These are phyloP conservation scores for Blastocystis sp. DNA, from an alignment of 352 stramenopile genomes.

Conservation along the genomic window DNA sequence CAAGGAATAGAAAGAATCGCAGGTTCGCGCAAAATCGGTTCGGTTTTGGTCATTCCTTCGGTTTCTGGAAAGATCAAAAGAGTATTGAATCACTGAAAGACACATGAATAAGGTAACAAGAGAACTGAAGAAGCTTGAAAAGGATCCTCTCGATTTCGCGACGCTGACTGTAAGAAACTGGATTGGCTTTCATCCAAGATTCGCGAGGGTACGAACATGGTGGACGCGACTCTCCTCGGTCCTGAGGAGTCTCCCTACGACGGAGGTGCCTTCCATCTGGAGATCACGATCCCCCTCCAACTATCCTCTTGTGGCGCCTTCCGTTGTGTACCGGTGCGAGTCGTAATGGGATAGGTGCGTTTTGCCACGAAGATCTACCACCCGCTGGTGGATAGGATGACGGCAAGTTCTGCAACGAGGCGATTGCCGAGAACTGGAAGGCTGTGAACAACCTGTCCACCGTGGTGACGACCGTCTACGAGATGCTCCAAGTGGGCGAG, in stretches of 20 bases:
- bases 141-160: constrained; percentile 69
- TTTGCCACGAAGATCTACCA: constrained; percentile 70
- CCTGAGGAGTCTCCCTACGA: constrained; percentile 67
- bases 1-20: background rate
- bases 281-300: constrained; percentile 65
- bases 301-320: constrained; percentile 62
- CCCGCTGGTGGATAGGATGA: constrained; percentile 63
- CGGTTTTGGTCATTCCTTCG: background rate
- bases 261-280: constrained; percentile 66
- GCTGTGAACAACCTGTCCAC: constrained; percentile 53
- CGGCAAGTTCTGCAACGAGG: constrained; percentile 67
- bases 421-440: constrained; percentile 64
- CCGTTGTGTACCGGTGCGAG: background rate
- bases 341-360: constrained; percentile 21
- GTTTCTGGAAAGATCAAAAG: background rate
- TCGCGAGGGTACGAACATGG: constrained; percentile 56
- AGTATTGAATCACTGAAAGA: background rate
- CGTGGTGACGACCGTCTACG: constrained; percentile 62
- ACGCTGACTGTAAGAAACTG: constrained; percentile 37
- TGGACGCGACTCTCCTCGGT: constrained; percentile 54
- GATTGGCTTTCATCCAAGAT: constrained; percentile 15
- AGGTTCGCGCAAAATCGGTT: background rate
- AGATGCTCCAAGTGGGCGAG: constrained; percentile 37
- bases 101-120: constrained; percentile 61
- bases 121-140: constrained; percentile 64